These are phyloP conservation scores for Phytomonas francai DNA, from an alignment of 208 protist genomes.

Conservation along the genomic window DNA sequence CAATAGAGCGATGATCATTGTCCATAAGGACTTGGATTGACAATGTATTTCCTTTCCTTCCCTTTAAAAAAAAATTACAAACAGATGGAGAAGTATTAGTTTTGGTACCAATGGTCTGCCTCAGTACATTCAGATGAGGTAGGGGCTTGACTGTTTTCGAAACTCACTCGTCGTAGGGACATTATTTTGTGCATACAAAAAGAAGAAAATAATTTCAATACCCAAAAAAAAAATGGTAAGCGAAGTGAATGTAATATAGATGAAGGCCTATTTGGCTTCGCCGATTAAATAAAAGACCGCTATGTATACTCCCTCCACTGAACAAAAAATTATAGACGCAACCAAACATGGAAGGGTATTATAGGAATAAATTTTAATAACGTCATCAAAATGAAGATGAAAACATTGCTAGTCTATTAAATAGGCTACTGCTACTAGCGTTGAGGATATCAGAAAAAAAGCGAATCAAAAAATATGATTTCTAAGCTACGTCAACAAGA, in stretches of 20 bases:
- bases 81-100: background rate
- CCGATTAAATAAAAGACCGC: constrained; percentile 2
- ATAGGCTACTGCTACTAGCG: background rate
- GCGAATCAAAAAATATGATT: constrained; percentile 4
- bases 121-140: background rate
- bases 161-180: background rate
- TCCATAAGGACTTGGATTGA: background rate
- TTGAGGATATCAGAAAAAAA: background rate
- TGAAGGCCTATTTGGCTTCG: background rate
- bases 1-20: background rate
- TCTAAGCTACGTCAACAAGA: background rate
- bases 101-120: background rate
- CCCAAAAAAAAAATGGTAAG: constrained; percentile 9
- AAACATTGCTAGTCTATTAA: constrained; percentile 5
- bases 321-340: constrained; percentile 5
- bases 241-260: constrained; percentile 7
- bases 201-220: constrained; percentile 9
- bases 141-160: background rate
- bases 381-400: constrained; percentile 2
- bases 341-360: constrained; percentile 10
- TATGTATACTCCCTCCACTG: background rate
- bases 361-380: background rate
- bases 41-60: background rate
- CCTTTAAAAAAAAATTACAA: background rate
- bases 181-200: background rate